Evolutionary conservation across 768 basidiomycete species (phyloP).

Genomic region (Leccinum obscurum): DNA sequence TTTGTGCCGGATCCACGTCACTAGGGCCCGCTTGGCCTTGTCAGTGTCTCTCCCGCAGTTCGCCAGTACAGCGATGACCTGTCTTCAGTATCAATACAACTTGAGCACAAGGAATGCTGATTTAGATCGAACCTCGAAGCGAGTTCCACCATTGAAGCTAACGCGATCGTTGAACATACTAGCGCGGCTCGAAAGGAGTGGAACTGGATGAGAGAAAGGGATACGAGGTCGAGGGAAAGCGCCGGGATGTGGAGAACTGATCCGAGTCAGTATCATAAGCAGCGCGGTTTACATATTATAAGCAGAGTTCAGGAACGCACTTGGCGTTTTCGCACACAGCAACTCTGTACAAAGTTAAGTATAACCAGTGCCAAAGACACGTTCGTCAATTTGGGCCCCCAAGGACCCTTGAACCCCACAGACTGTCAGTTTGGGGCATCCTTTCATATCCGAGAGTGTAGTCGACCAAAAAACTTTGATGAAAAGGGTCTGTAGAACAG

Average conservation of each 20-base stretch:
- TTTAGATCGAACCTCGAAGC: constrained; percentile 24
- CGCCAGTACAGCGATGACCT: constrained; percentile 35
- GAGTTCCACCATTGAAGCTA: constrained; percentile 31
- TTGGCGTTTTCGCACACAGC: constrained; percentile 16
- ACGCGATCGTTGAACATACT: constrained; percentile 27
- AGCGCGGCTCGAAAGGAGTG: neutral
- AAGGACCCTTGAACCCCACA: neutral
- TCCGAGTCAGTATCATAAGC: constrained; percentile 11
- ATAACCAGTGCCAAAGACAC: constrained; percentile 2
- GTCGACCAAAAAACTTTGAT: neutral
- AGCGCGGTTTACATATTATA: constrained; percentile 2
- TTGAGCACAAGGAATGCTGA: neutral
- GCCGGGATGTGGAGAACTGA: constrained; percentile 4
- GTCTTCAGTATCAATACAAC: constrained; percentile 3
- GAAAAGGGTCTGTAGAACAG: neutral
- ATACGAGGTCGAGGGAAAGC: constrained; percentile 3
- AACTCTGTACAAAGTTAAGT: constrained; percentile 15
- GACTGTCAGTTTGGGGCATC: neutral
- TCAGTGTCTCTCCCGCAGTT: constrained; percentile 33
- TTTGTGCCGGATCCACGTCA: constrained; percentile 32
- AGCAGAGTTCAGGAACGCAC: constrained; percentile 20
- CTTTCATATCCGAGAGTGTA: neutral
- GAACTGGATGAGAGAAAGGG: neutral
- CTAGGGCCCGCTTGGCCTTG: constrained; percentile 28
- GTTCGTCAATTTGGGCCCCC: constrained; percentile 16